Percentiles rank a stretch among this genome's conserved stretches.
Evolutionary conservation across 495 filamentous ascomycete species (phyloP).

Genomic region (Clohesyomyces aquaticus): DNA sequence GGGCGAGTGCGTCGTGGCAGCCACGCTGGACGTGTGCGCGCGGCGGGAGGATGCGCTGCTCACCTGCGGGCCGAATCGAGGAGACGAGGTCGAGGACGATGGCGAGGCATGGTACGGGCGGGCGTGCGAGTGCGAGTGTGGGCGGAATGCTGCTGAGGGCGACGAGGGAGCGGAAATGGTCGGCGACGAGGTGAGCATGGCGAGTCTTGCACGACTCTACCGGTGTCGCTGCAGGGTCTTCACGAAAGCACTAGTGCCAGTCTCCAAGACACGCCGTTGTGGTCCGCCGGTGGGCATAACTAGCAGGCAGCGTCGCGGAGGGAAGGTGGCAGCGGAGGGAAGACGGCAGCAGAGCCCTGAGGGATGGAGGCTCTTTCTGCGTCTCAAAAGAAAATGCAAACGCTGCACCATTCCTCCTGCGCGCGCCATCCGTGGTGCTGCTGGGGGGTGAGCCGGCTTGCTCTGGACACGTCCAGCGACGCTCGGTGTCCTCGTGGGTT

Average conservation of each 20-base stretch:
- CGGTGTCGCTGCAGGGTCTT: background rate
- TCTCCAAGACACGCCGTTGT: background rate
- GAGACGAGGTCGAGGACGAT: conserved; percentile 26
- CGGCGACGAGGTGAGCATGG: conserved; percentile 35
- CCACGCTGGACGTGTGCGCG: background rate
- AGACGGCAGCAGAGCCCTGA: background rate
- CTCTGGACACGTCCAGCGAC: background rate
- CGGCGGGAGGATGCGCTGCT: conserved; percentile 26
- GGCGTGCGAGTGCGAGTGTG: conserved; percentile 33
- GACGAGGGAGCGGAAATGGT: conserved; percentile 38
- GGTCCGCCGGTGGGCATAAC: background rate
- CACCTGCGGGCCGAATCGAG: conserved; percentile 24
- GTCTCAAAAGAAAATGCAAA: background rate
- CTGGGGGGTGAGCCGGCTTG: no score
- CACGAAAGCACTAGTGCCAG: background rate
- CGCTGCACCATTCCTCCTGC: background rate
- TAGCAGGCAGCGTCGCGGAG: background rate
- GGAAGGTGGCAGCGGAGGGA: background rate
- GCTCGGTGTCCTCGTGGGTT: background rate
- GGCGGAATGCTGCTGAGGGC: conserved; percentile 35
- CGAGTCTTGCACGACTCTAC: background rate
- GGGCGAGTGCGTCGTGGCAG: conserved; percentile 14
- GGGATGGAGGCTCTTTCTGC: background rate
- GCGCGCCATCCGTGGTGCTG: no score
- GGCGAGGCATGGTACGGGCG: conserved; percentile 35